phyloP scores from a whole-genome alignment of 148 eudicot species.

The Rhododendron henanense region DNA sequence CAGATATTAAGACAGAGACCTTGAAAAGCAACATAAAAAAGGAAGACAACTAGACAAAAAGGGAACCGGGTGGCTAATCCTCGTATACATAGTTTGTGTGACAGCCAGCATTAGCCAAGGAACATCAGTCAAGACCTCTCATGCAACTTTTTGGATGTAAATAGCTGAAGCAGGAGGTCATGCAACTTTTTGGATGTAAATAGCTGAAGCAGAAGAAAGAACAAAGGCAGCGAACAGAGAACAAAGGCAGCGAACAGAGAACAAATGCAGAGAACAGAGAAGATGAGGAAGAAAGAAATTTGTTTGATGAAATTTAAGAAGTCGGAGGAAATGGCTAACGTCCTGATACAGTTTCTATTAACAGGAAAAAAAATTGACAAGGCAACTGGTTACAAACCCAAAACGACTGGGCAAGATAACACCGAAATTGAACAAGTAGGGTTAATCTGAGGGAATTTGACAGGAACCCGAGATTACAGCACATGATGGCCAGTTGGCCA shows the following conservation, averaged over 20 bases:
- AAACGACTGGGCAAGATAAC: no score
- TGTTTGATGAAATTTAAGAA: not conserved
- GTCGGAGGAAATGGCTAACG: not conserved
- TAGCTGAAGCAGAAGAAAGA: not conserved
- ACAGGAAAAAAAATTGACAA: no score
- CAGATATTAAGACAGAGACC: not conserved
- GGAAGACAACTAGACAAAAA: not conserved
- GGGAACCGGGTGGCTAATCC: not conserved
- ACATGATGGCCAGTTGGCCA: no score
- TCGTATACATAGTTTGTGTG: not conserved
- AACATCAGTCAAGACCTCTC: not conserved
- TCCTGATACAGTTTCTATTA: no score
- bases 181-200: no score
- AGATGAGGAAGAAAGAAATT: no score
- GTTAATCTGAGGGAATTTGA: no score
- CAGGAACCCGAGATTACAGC: no score
- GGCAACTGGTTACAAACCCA: no score
- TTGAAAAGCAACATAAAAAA: not conserved
- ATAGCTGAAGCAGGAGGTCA: not conserved
- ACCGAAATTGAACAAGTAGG: no score
- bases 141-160: not conserved
- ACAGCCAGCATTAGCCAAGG: not conserved
- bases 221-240: not conserved
- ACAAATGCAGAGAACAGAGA: not conserved
- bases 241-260: not conserved